Conservation (phyloP, 202 grass and related monocot genomes). For the Setaria italica region DNA sequence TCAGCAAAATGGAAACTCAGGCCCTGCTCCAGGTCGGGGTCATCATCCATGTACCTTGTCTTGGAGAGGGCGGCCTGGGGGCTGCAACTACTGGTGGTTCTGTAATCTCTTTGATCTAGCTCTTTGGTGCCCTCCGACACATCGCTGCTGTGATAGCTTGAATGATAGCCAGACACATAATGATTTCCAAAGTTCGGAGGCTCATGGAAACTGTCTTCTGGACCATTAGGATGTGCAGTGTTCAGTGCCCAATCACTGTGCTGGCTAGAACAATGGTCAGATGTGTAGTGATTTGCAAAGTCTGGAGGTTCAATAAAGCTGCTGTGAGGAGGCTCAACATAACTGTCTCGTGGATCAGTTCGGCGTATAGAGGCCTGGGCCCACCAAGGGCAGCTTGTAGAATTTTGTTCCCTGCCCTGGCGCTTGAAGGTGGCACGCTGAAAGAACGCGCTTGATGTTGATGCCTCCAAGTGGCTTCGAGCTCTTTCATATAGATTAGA, state of each 20-base stretch:
- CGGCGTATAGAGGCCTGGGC: background rate
- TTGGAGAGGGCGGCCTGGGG: conserved; percentile 20
- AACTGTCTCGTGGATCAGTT: conserved; percentile 36
- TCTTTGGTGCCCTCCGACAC: conserved; percentile 21
- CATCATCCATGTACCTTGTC: conserved; percentile 51
- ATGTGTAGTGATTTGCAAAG: conserved; percentile 36
- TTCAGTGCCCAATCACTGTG: conserved; percentile 47
- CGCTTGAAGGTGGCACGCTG: conserved; percentile 20
- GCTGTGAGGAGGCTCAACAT: conserved; percentile 12
- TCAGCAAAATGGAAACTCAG: conserved; percentile 57
- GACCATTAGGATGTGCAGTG: conserved; percentile 3
- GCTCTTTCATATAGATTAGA: conserved; percentile 39
- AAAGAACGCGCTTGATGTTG: conserved; percentile 61
- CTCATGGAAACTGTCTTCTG: conserved; percentile 55
- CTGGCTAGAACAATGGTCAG: conserved; percentile 40
- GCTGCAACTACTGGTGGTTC: conserved; percentile 6
- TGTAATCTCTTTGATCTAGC: conserved; percentile 7
- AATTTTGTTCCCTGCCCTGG: conserved; percentile 36
- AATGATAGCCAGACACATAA: conserved; percentile 11
- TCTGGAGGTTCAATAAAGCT: conserved; percentile 40
- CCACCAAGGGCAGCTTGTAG: conserved; percentile 32
- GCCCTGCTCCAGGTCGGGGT: conserved; percentile 46
- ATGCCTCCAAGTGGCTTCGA: conserved; percentile 56
- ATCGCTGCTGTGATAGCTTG: conserved; percentile 46
- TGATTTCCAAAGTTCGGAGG: conserved; percentile 41